Conservation (phyloP, 2,329 filamentous ascomycete species). For the Alternaria metachromatica region DNA sequence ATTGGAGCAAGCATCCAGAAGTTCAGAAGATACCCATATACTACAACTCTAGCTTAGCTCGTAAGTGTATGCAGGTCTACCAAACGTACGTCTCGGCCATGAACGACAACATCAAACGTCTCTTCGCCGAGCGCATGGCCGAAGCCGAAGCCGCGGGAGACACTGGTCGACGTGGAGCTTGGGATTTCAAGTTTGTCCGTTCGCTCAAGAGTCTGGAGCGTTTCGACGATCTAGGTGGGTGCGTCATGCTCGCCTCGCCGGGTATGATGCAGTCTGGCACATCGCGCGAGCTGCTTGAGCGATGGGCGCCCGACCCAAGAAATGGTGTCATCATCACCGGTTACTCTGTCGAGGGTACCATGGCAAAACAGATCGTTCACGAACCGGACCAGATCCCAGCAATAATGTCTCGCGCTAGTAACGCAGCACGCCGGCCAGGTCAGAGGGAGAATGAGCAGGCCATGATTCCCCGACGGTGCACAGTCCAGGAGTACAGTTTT, state of each 20-base stretch:
- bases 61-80: constrained; percentile 98
- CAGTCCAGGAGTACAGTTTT: constrained; percentile 92
- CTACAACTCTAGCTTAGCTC: constrained; percentile 92
- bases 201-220: constrained; percentile 91
- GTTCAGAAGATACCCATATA: constrained; percentile 94
- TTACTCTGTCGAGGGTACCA: constrained; percentile 97
- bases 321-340: constrained; percentile 99
- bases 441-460: constrained; percentile 78
- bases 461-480: constrained; percentile 91
- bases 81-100: constrained; percentile 98
- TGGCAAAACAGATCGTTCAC: constrained; percentile 94
- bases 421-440: constrained; percentile 65
- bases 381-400: constrained; percentile 95
- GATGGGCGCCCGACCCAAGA: constrained; percentile 94
- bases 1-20: constrained; percentile 89
- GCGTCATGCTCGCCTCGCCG: constrained; percentile 95
- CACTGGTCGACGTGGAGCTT: constrained; percentile 78
- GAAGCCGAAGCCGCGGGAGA: constrained; percentile 84
- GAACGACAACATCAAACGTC: constrained; percentile 98
- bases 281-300: constrained; percentile 87
- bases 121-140: constrained; percentile 92
- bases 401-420: constrained; percentile 71
- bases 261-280: constrained; percentile 99
- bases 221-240: constrained; percentile 94
- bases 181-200: constrained; percentile 95